Conservation (phyloP, 495 filamentous ascomycete genomes). For the Neurospora sp. region DNA sequence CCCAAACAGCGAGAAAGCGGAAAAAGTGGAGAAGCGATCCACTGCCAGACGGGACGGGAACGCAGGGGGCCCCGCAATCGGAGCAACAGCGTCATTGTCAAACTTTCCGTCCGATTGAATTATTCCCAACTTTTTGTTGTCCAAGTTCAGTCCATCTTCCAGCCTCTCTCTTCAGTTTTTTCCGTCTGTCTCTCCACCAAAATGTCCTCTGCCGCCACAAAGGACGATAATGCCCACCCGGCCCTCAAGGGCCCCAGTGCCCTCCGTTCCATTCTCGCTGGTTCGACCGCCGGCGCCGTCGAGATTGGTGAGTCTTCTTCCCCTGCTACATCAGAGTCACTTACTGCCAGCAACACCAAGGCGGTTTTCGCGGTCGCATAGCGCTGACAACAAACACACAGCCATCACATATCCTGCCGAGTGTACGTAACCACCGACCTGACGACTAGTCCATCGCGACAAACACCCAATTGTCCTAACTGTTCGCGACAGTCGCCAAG, state of each 20-base stretch:
- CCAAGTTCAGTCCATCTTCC: background rate
- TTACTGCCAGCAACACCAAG: background rate
- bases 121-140: background rate
- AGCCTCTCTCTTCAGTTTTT: background rate
- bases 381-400: conserved; percentile 25
- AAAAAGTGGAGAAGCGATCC: background rate
- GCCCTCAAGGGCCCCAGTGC: conserved; percentile 57
- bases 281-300: conserved; percentile 81
- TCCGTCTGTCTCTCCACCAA: background rate
- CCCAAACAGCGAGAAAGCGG: background rate
- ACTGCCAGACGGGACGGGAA: background rate
- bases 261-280: conserved; percentile 78
- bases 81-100: background rate
- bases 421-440: conserved; percentile 43
- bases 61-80: background rate
- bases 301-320: conserved; percentile 61
- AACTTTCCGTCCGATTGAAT: background rate
- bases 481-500: conserved; percentile 62
- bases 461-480: conserved; percentile 3
- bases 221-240: conserved; percentile 17
- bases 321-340: background rate
- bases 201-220: conserved; percentile 21
- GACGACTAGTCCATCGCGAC: background rate
- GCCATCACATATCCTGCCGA: conserved; percentile 97
- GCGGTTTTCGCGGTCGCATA: background rate